A percentile compares a stretch with the other conserved stretches of the same genome.
Conservation (phyloP, 805 yeast genomes). For the Millerago galiae region DNA sequence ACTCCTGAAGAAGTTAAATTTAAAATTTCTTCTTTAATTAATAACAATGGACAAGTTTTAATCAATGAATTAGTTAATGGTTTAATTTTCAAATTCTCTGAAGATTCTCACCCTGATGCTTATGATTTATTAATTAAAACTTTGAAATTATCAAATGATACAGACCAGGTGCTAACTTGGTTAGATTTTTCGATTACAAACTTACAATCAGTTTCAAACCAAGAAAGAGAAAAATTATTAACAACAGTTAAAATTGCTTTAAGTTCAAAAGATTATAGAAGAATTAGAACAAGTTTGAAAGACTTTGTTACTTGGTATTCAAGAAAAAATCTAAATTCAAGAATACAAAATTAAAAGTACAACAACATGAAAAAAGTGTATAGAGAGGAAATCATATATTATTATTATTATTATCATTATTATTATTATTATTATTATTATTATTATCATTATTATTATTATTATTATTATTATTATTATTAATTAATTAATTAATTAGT, state of each 20-base stretch:
- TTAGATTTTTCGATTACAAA: slow-evolving; percentile 44
- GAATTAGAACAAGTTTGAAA: slow-evolving; percentile 62
- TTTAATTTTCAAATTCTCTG: slow-evolving; percentile 62
- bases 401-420: too few relatives aligned
- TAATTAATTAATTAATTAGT: too few relatives aligned
- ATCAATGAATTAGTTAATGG: slow-evolving; percentile 53
- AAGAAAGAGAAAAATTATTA: slow-evolving; percentile 62
- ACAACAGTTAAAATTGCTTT: slow-evolving; percentile 53
- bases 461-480: too few relatives aligned
- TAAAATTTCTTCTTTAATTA: slow-evolving; percentile 29
- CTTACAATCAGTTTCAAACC: slow-evolving; percentile 60
- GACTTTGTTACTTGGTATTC: slow-evolving; percentile 82
- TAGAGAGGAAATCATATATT: not conserved
- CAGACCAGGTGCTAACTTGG: slow-evolving; percentile 45
- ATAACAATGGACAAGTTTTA: slow-evolving; percentile 49
- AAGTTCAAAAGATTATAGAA: slow-evolving; percentile 61
- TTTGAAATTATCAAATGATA: slow-evolving; percentile 37
- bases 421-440: too few relatives aligned
- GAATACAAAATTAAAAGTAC: slow-evolving; percentile 23
- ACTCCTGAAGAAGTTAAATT: slow-evolving; percentile 5
- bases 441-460: too few relatives aligned
- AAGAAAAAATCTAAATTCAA: slow-evolving; percentile 58
- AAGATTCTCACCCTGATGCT: slow-evolving; percentile 65
- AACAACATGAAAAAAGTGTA: not conserved
- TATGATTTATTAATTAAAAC: slow-evolving; percentile 66